Conservation (phyloP, 352 stramenopile species). For the Pythium monospermum region DNA sequence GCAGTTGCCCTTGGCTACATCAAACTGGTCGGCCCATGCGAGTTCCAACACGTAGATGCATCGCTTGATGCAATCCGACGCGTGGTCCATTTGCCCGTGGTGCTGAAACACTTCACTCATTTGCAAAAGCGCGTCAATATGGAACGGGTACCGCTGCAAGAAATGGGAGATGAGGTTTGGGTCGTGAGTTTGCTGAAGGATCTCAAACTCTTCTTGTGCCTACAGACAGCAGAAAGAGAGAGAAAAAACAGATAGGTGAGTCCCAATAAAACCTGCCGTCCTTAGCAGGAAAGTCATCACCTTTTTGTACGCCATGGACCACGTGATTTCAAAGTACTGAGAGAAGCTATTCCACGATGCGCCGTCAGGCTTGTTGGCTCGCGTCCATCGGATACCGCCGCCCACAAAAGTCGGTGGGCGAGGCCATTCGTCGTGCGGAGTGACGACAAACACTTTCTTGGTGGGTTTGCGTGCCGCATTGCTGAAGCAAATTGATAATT, state of each 20-base stretch:
- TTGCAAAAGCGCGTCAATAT: constrained; percentile 78
- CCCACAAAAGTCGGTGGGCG: constrained; percentile 83
- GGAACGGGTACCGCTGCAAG: constrained; percentile 78
- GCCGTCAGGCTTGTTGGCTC: constrained; percentile 67
- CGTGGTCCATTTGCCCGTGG: constrained; percentile 84
- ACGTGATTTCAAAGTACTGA: constrained; percentile 83
- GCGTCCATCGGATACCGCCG: constrained; percentile 81
- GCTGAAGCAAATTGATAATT: too few species aligned
- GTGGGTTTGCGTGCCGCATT: constrained; percentile 50
- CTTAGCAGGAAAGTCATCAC: constrained; percentile 21
- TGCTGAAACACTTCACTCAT: constrained; percentile 88
- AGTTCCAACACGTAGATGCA: constrained; percentile 83
- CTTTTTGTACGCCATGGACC: constrained; percentile 88
- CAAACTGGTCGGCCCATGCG: constrained; percentile 78
- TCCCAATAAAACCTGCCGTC: too few species aligned
- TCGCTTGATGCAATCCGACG: constrained; percentile 78
- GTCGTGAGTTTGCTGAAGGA: constrained; percentile 79
- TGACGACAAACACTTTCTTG: constrained; percentile 76
- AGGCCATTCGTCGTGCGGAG: constrained; percentile 75
- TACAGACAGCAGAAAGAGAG: constrained; percentile 17
- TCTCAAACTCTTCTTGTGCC: constrained; percentile 77
- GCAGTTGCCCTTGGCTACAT: constrained; percentile 74
- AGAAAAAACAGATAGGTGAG: too few species aligned
- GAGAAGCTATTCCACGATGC: constrained; percentile 59
- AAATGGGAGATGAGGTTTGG: constrained; percentile 80